Conservation (phyloP, 148 eudicot species). For the Rhododendron simsii region DNA sequence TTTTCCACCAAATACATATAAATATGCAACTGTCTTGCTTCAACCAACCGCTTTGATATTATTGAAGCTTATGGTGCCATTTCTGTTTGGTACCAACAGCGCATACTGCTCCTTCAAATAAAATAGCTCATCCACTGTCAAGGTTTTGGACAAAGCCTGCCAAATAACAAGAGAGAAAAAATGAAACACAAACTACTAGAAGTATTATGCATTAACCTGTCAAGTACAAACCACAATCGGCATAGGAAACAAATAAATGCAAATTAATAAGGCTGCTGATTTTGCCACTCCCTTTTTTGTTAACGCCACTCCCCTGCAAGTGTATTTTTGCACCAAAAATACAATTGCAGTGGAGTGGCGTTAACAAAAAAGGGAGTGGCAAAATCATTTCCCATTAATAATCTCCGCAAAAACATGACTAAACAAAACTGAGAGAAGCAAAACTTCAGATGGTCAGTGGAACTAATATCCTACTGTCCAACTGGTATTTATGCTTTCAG, state of each 20-base stretch:
- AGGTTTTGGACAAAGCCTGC: slow-evolving; percentile 77
- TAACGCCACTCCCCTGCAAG: too few relatives aligned
- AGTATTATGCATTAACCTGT: background rate
- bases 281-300: too few relatives aligned
- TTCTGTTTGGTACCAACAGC: slow-evolving; percentile 63
- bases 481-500: background rate
- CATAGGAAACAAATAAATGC: slow-evolving; percentile 1
- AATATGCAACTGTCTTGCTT: background rate
- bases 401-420: background rate
- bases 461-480: background rate
- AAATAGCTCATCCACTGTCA: slow-evolving; percentile 61
- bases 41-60: slow-evolving; percentile 60
- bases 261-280: background rate
- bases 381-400: background rate
- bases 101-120: slow-evolving; percentile 66
- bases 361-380: too few relatives aligned
- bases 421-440: background rate
- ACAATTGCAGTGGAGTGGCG: too few relatives aligned
- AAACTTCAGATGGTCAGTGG: background rate
- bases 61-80: slow-evolving; percentile 62
- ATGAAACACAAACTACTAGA: background rate
- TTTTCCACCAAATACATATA: background rate
- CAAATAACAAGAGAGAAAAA: background rate
- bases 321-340: too few relatives aligned
- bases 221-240: background rate